A percentile compares a stretch with the other conserved stretches of the same genome.
Evolutionary conservation across 2,329 filamentous ascomycete genomes (phyloP).

Genomic region (Fusarium keratoplasticum): DNA sequence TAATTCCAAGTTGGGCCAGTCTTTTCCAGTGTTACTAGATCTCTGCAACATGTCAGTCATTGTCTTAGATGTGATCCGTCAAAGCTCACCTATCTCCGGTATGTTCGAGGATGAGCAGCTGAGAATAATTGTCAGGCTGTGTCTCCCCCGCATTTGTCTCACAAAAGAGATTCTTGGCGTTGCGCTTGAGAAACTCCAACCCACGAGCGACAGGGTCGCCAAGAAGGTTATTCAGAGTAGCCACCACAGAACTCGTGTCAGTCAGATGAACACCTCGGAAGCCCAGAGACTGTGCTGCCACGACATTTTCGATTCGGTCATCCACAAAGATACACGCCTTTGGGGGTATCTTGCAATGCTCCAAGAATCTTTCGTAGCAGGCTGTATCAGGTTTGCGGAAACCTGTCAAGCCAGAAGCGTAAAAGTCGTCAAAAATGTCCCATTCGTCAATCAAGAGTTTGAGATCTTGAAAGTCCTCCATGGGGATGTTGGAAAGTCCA

Average conservation of each 20-base stretch:
- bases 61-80: background rate
- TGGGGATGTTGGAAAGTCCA: background rate
- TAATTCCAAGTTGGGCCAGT: background rate
- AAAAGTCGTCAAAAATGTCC: background rate
- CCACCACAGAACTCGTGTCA: background rate
- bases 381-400: background rate
- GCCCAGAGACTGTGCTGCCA: background rate
- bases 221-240: background rate
- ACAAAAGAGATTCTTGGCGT: background rate
- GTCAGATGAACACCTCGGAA: background rate
- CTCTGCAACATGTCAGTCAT: background rate
- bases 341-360: background rate
- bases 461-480: background rate
- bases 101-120: background rate
- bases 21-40: background rate
- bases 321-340: background rate
- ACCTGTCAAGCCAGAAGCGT: background rate
- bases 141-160: background rate
- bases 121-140: background rate
- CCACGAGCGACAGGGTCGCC: background rate
- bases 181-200: background rate
- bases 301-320: background rate
- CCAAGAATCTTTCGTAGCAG: background rate
- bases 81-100: background rate
- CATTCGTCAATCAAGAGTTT: background rate